Evolutionary conservation across 2,329 filamentous ascomycete genomes (phyloP).

Genomic region (Fusarium torreyae): DNA sequence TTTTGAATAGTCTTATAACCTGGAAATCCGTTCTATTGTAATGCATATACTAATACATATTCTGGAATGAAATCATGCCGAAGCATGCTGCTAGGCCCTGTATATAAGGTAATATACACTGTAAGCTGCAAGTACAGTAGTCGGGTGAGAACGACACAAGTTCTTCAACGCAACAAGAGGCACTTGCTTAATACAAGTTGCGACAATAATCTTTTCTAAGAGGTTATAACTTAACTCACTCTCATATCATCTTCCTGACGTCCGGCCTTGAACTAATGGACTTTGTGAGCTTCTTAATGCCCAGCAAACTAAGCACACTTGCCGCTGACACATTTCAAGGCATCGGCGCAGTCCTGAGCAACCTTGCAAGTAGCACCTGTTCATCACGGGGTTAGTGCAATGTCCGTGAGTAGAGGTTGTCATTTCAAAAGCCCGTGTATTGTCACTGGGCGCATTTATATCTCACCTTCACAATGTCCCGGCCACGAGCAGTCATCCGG

Average conservation of each 20-base stretch:
- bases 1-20: too few relatives aligned
- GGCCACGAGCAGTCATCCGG: conserved; percentile 9
- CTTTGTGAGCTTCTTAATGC: not conserved
- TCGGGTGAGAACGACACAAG: too few relatives aligned
- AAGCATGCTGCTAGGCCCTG: too few relatives aligned
- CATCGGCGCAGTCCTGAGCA: conserved; percentile 6
- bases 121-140: too few relatives aligned
- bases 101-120: too few relatives aligned
- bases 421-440: not conserved
- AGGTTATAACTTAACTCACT: too few relatives aligned
- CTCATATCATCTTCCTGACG: not conserved
- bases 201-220: too few relatives aligned
- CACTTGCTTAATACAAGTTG: too few relatives aligned
- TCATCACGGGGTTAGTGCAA: not conserved
- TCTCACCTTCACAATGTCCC: conserved; percentile 11
- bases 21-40: too few relatives aligned
- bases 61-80: too few relatives aligned
- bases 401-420: not conserved
- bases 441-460: not conserved
- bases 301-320: not conserved
- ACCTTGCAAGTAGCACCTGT: conserved; percentile 6
- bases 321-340: not conserved
- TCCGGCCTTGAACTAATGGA: not conserved
- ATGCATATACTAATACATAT: too few relatives aligned
- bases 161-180: too few relatives aligned